These are phyloP conservation scores for Chalciporus pseudorubinellus DNA, from an alignment of 768 basidiomycete genomes.

Conservation along the genomic window DNA sequence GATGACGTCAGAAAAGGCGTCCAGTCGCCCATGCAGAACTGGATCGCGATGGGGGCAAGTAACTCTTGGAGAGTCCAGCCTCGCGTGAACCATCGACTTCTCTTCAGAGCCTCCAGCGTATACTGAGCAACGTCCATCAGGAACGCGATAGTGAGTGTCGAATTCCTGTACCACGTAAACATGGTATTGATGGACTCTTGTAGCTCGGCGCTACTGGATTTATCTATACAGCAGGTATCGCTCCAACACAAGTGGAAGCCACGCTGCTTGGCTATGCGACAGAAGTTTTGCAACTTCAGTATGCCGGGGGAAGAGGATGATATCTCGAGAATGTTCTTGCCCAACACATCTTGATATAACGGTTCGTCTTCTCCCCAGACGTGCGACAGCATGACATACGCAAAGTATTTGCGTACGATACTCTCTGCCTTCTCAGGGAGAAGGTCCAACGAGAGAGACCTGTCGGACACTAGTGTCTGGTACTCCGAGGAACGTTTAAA, in stretches of 20 bases:
- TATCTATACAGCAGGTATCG: conserved; percentile 25
- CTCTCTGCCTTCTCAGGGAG: conserved; percentile 14
- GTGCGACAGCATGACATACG: conserved; percentile 28
- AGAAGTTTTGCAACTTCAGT: conserved; percentile 23
- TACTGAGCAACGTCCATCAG: conserved; percentile 20
- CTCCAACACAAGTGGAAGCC: conserved; percentile 28
- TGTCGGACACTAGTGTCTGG: conserved; percentile 11
- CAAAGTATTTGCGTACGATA: conserved; percentile 22
- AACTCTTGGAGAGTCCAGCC: conserved; percentile 32
- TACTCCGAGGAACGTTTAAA: conserved; percentile 17
- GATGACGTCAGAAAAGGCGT: conserved; percentile 11
- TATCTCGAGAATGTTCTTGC: conserved; percentile 17
- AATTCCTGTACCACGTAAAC: conserved; percentile 33
- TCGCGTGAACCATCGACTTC: conserved; percentile 25
- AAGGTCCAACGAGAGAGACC: conserved; percentile 1
- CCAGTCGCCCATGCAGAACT: conserved; percentile 28
- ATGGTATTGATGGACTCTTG: conserved; percentile 33
- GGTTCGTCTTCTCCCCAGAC: conserved; percentile 30
- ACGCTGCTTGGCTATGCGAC: conserved; percentile 15
- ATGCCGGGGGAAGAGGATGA: conserved; percentile 14
- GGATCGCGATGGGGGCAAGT: conserved; percentile 25
- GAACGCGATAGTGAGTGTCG: conserved; percentile 30
- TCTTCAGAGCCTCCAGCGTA: conserved; percentile 13
- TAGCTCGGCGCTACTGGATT: conserved; percentile 29
- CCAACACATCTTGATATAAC: conserved; percentile 15